phyloP scores from a whole-genome alignment of 2,329 filamentous ascomycete genomes.

The Aspergillus ibericus region DNA sequence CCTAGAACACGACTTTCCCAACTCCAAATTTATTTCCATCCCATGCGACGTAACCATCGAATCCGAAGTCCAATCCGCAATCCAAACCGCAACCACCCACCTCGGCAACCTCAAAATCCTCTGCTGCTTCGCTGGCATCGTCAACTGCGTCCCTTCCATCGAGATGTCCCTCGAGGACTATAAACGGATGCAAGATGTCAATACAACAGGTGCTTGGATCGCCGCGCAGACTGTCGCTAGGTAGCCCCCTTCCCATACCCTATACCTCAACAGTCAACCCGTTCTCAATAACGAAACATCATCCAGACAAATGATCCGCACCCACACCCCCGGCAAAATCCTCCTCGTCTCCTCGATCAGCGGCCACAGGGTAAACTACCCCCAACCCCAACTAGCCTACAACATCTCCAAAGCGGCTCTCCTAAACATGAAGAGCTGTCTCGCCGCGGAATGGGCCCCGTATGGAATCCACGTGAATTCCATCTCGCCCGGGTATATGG shows the following conservation, averaged over 20 bases:
- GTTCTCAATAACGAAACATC: too few relatives aligned
- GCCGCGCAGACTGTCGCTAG: slow-evolving; percentile 64
- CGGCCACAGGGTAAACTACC: slow-evolving; percentile 67
- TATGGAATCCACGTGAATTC: slow-evolving; percentile 71
- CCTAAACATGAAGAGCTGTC: slow-evolving; percentile 60
- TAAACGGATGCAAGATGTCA: slow-evolving; percentile 67
- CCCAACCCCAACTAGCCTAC: slow-evolving; percentile 69
- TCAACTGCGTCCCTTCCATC: slow-evolving; percentile 61
- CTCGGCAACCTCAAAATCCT: slow-evolving; percentile 58
- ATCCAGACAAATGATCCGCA: slow-evolving; percentile 52
- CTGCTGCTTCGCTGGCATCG: slow-evolving; percentile 68
- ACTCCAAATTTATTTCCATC: slow-evolving; percentile 51
- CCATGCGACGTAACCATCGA: slow-evolving; percentile 62
- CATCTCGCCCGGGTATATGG: slow-evolving; percentile 73
- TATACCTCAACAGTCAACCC: too few relatives aligned
- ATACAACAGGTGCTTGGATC: slow-evolving; percentile 68
- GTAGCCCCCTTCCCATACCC: slow-evolving; percentile 22
- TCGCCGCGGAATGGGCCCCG: slow-evolving; percentile 71
- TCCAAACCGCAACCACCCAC: slow-evolving; percentile 16
- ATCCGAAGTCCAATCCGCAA: slow-evolving; percentile 18
- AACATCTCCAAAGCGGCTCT: slow-evolving; percentile 71
- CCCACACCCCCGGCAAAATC: slow-evolving; percentile 59
- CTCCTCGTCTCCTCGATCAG: slow-evolving; percentile 68
- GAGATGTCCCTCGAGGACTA: slow-evolving; percentile 61
- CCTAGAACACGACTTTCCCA: slow-evolving; percentile 57